Base-by-base conservation (phyloP, 345 rosid species). In the Acer campestre region DNA sequence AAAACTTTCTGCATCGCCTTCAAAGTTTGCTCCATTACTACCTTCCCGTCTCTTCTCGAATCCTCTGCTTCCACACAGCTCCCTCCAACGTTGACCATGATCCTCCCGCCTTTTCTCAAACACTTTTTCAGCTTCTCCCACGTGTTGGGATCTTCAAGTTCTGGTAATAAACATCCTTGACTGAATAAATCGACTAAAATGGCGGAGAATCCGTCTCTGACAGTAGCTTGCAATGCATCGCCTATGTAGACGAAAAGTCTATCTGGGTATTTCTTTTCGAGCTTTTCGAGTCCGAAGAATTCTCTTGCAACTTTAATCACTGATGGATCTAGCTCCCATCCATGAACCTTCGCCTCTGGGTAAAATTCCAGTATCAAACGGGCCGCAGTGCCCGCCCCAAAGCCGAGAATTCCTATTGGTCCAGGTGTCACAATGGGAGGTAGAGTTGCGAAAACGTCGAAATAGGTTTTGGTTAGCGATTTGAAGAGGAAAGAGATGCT, bases 311-410 rank as follows among this genome's bases (percentile, higher is more conserved):
- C 98, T 6, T 81, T 84, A 16, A 92, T 80, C 40, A 93, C 99
- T n/a, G 82, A 88, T 53, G 92, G 94, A 82, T 92, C 99, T 25
- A 95, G 89, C 82, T 95, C 99, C 97, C 98, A 93, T 44, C 99
- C 98, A 67, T 92, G 97, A 74, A 95, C 53, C 7, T 70, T 71
- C 68, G 75, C 66, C 0, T 85, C 86, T 2, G 93, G 92, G 85
- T 95, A 89, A 42, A 90, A 67, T 74, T 91, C 94, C 3, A 95
- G 90, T 27, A 95, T 73, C 64, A 95, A 64, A 20, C 91, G 87
- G 5, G 97, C 97, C 0, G 95, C 74, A 6, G 98, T 87, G 31
- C 98, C 97, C 18, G 97, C 99, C 10, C 97, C 98, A 78, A 95
- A 90, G 2, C 93, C 97, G 61, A 94, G 90, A 76, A 94, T 58